A percentile compares a stretch with the other conserved stretches of the same genome.
Conservation (phyloP, 495 filamentous ascomycete genomes). For the Daldinia concentrica region DNA sequence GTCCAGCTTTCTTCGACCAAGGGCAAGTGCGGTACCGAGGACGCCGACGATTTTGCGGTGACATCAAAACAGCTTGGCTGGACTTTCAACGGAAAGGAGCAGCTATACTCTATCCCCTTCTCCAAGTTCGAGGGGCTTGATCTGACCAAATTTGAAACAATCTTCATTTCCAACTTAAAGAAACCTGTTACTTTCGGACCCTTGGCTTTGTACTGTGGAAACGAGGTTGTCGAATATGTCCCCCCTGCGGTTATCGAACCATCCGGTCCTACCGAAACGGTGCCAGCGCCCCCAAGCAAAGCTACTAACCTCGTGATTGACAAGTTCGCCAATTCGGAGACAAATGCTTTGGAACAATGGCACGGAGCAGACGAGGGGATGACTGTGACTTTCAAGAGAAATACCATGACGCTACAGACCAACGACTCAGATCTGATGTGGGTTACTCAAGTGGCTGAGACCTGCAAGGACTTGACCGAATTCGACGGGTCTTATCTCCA, state of each 20-base stretch:
- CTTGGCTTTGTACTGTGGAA: slow-evolving; percentile 68
- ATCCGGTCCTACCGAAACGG: slow-evolving; percentile 55
- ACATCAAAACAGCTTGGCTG: slow-evolving; percentile 63
- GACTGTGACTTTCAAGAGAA: slow-evolving; percentile 57
- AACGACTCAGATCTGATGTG: slow-evolving; percentile 74
- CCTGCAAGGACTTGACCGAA: slow-evolving; percentile 67
- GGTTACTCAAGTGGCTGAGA: slow-evolving; percentile 69
- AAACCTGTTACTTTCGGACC: slow-evolving; percentile 64
- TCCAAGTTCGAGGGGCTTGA: slow-evolving; percentile 62
- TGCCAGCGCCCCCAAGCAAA: slow-evolving; percentile 58
- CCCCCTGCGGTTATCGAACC: slow-evolving; percentile 51
- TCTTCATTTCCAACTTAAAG: slow-evolving; percentile 60
- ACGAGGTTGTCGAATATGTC: slow-evolving; percentile 59
- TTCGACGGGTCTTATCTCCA: slow-evolving; percentile 73
- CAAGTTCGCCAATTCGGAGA: slow-evolving; percentile 63
- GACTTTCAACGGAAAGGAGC: slow-evolving; percentile 68
- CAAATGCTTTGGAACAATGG: slow-evolving; percentile 74
- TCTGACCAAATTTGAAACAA: slow-evolving; percentile 58
- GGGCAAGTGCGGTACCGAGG: slow-evolving; percentile 51
- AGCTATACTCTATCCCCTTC: slow-evolving; percentile 68
- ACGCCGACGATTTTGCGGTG: slow-evolving; percentile 49
- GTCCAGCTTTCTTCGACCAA: slow-evolving; percentile 61
- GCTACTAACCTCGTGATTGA: slow-evolving; percentile 71
- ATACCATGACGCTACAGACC: slow-evolving; percentile 67
- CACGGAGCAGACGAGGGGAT: slow-evolving; percentile 74